Evolutionary conservation across 73 alveolate species (phyloP).

Genomic region (Paramecium biaurelia): DNA sequence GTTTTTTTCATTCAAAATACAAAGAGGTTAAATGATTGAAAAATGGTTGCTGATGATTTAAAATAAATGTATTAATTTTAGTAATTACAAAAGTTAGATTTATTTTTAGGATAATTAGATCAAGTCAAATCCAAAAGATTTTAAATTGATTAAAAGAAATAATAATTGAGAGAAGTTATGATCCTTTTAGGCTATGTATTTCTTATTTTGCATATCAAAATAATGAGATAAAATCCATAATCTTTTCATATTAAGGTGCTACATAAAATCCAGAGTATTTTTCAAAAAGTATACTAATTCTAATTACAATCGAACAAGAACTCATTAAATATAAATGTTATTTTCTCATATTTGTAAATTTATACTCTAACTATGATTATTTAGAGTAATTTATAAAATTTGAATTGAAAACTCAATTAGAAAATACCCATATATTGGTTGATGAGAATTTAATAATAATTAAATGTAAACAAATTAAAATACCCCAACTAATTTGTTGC

Average conservation of each 20-base stretch:
- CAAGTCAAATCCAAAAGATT: no score
- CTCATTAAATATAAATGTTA: neutral
- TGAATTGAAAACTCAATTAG: neutral
- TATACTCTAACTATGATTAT: neutral
- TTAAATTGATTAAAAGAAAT: no score
- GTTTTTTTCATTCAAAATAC: no score
- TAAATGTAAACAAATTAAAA: neutral
- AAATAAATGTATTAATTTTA: no score
- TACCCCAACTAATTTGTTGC: neutral
- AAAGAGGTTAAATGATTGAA: no score
- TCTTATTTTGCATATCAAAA: neutral
- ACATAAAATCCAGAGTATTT: neutral
- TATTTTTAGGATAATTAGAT: no score
- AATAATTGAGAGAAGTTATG: no score
- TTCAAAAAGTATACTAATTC: neutral
- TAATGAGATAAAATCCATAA: constrained; percentile 16
- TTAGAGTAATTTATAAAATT: neutral
- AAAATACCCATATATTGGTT: neutral
- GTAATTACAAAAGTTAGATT: no score
- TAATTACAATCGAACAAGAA: neutral
- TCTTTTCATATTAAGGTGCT: neutral
- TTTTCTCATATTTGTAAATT: neutral
- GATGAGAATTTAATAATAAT: neutral
- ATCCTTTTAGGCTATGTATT: neutral
- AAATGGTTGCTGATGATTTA: no score